phyloP scores from a whole-genome alignment of 192 early-diverging fungal species.

The Coemansia sp. region DNA sequence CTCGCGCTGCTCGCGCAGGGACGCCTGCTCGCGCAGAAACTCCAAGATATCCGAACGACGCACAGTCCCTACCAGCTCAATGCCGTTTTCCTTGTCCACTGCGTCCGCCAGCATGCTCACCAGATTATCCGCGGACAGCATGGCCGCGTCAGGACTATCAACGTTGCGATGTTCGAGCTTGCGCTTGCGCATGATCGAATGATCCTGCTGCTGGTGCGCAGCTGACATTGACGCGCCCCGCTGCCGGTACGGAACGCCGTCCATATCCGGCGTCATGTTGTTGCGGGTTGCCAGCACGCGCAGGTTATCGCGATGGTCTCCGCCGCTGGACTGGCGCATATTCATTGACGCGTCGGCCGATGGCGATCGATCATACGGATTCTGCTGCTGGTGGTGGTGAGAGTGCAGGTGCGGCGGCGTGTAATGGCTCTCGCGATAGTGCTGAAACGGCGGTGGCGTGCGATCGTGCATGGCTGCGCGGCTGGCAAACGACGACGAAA shows the following conservation, averaged over 20 bases:
- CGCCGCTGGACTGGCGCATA: background rate
- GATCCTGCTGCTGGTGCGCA: background rate
- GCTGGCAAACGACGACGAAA: background rate
- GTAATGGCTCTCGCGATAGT: background rate
- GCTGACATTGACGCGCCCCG: background rate
- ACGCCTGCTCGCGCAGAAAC: constrained; percentile 35
- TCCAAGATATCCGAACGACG: constrained; percentile 29
- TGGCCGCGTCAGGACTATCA: background rate
- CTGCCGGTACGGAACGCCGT: background rate
- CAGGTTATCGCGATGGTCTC: background rate
- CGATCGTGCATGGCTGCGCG: background rate
- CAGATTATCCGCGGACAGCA: background rate
- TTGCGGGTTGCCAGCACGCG: background rate
- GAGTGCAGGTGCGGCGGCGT: background rate
- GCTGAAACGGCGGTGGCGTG: background rate
- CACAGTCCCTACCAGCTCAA: constrained; percentile 29
- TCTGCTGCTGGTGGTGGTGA: background rate
- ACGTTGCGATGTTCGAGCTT: background rate
- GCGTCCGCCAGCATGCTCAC: background rate
- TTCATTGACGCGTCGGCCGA: background rate
- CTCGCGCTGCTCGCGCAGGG: constrained; percentile 32
- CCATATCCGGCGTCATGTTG: background rate
- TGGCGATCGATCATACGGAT: background rate
- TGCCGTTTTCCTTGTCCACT: background rate
- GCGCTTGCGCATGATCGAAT: background rate